phyloP scores from a whole-genome alignment of 2,329 filamentous ascomycete genomes.

The Sporothrix inflata region DNA sequence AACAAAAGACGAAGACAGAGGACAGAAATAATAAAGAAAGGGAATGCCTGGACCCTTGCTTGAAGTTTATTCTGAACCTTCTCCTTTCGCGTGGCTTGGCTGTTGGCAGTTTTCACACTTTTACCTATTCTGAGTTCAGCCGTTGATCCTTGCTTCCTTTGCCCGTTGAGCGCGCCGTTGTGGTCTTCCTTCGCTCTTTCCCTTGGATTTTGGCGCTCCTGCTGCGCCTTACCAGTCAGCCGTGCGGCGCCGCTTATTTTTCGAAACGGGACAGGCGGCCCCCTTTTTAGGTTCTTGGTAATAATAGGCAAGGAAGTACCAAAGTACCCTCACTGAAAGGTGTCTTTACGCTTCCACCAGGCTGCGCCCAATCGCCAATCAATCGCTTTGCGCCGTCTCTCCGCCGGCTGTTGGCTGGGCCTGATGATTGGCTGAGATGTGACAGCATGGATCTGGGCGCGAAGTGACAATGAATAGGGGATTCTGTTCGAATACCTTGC shows the following conservation, averaged over 20 bases:
- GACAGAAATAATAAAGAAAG: neutral
- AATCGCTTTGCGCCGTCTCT: neutral
- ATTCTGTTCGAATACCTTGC: neutral
- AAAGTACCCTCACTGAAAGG: neutral
- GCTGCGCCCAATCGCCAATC: neutral
- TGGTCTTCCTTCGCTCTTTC: neutral
- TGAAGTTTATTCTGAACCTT: neutral
- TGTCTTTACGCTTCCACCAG: neutral
- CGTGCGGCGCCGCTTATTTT: slow-evolving; percentile 20
- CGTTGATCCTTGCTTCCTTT: slow-evolving; percentile 16
- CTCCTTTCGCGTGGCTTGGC: neutral
- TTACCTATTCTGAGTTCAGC: slow-evolving; percentile 12
- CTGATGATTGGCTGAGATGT: neutral
- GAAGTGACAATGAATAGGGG: neutral
- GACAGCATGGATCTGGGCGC: neutral
- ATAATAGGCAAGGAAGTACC: neutral
- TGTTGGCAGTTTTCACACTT: neutral
- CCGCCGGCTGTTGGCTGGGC: neutral
- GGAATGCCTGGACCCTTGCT: neutral
- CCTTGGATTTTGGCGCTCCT: neutral
- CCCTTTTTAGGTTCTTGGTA: neutral
- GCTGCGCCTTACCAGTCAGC: slow-evolving; percentile 29
- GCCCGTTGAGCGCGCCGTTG: neutral
- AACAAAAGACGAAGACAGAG: neutral
- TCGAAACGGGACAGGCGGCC: slow-evolving; percentile 7